Conservation (phyloP, 305 asterid species). For the Rubia tinctorum region DNA sequence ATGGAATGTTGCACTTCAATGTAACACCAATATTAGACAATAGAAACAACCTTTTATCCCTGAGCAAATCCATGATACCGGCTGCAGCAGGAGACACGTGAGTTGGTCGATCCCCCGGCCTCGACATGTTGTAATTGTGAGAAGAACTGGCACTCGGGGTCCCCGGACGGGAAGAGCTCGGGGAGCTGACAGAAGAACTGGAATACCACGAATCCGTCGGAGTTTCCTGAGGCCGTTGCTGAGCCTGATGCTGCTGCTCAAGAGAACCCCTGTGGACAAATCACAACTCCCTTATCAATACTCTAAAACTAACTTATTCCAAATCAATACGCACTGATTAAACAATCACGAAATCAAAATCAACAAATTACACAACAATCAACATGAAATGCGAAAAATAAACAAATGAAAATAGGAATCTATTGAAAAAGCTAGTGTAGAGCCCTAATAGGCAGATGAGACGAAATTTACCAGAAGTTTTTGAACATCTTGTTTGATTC, state of each 20-base stretch:
- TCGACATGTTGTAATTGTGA: slow-evolving; percentile 39
- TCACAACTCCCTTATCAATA: neutral
- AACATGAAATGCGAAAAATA: neutral
- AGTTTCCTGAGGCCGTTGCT: slow-evolving; percentile 56
- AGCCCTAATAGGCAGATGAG: neutral
- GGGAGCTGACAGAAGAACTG: slow-evolving; percentile 53
- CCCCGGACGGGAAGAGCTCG: slow-evolving; percentile 70
- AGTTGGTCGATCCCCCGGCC: slow-evolving; percentile 58
- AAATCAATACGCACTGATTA: neutral
- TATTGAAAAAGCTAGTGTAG: neutral
- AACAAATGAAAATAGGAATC: neutral
- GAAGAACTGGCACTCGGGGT: slow-evolving; percentile 60
- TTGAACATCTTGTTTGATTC: slow-evolving; percentile 42
- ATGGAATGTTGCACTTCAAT: neutral
- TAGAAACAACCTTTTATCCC: slow-evolving; percentile 64
- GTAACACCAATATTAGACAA: neutral
- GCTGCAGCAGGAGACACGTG: slow-evolving; percentile 87
- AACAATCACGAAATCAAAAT: neutral
- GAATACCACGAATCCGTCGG: slow-evolving; percentile 75
- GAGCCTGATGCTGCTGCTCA: slow-evolving; percentile 71
- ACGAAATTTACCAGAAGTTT: slow-evolving; percentile 47
- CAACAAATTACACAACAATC: neutral
- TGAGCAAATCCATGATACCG: slow-evolving; percentile 57
- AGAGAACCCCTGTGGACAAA: slow-evolving; percentile 63
- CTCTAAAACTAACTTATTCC: neutral